Base-by-base conservation (phyloP, 768 basidiomycete genomes). In the Mycena alexandri region DNA sequence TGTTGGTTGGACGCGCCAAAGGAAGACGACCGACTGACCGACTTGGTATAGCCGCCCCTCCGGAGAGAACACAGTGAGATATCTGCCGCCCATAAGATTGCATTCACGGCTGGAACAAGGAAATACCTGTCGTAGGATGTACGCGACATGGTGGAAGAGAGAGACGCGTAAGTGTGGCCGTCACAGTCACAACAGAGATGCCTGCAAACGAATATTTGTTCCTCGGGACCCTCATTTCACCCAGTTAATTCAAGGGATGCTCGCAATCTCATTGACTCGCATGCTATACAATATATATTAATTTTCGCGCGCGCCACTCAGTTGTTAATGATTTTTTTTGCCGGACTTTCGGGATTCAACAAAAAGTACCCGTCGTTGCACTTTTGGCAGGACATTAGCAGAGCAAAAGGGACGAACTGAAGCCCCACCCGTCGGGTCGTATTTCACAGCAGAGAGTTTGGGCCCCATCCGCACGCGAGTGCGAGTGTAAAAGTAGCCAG, bases 21-120 rank as follows among this genome's bases (percentile, higher is more conserved):
- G 65, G 53, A 61, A 25, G 21, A 51, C 34, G 19, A 48, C 63
- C 46, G 12, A 84, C 93, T 73, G 74, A 94, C 95, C 98, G 77
- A 99, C 97, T 96, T 99, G 98, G 78, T 99, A 99, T 65, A 99
- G 83, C 63, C 97, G 89, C 44, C 98, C 98, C 83, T 99, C 95
- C 2, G 96, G 96, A 2, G 95, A 98, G 84, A 98, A 98, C 72
- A 98, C 94, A 29, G 97, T 98, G 50, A 99, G 89, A 80, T 94
- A 98, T 86, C 94, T 92, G 65, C 8, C 21, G 62, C 6, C 50
- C 24, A 41, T 54, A 38, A 50, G 12, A 5, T 33, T 10, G 47
- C 3, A 21, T 3, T 38, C 38, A 56, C 21, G 13, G 22, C 48
- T 34, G 41, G 48, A 19, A 41, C 12, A 50, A 58, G 53, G 14